Evolutionary conservation across 352 stramenopile species (phyloP).

Genomic region (Phytophthora boehmeriae): DNA sequence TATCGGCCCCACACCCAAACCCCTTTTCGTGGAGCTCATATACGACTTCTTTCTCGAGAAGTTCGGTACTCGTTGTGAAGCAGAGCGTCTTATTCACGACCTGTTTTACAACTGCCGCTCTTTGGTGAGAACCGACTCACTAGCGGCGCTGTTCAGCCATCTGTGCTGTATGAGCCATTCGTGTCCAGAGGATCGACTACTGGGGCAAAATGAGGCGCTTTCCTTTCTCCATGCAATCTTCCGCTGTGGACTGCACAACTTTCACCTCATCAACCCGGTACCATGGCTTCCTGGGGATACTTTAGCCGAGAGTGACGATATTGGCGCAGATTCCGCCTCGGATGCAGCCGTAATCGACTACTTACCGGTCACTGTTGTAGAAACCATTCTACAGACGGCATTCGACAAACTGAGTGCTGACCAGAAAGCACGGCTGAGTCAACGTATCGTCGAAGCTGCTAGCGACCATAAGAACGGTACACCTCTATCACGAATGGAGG

Average conservation of each 20-base stretch:
- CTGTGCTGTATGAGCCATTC: slow-evolving; percentile 75
- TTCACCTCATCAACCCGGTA: slow-evolving; percentile 50
- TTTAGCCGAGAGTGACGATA: not conserved
- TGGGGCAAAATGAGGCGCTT: slow-evolving; percentile 74
- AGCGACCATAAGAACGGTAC: not conserved
- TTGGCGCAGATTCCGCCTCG: not conserved
- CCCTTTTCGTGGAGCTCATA: slow-evolving; percentile 72
- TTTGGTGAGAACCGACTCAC: slow-evolving; percentile 38
- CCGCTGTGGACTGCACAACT: slow-evolving; percentile 64
- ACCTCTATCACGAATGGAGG: slow-evolving; percentile 32
- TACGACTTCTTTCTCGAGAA: slow-evolving; percentile 79
- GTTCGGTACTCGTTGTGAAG: slow-evolving; percentile 73
- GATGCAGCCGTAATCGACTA: slow-evolving; percentile 29
- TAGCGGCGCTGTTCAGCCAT: slow-evolving; percentile 67
- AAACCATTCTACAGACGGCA: slow-evolving; percentile 53
- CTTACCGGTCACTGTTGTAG: slow-evolving; percentile 38
- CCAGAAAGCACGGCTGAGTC: slow-evolving; percentile 48
- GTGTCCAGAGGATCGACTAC: slow-evolving; percentile 58
- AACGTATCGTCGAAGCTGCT: slow-evolving; percentile 40
- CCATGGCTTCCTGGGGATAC: not conserved
- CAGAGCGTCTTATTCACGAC: slow-evolving; percentile 84
- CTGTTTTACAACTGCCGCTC: slow-evolving; percentile 81
- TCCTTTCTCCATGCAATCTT: slow-evolving; percentile 65
- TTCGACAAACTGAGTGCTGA: slow-evolving; percentile 57
- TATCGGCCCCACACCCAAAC: slow-evolving; percentile 56